Percentiles rank a stretch among this genome's conserved stretches.
Conservation (phyloP, 2,329 filamentous ascomycete genomes). For the Thielaviopsis populi region DNA sequence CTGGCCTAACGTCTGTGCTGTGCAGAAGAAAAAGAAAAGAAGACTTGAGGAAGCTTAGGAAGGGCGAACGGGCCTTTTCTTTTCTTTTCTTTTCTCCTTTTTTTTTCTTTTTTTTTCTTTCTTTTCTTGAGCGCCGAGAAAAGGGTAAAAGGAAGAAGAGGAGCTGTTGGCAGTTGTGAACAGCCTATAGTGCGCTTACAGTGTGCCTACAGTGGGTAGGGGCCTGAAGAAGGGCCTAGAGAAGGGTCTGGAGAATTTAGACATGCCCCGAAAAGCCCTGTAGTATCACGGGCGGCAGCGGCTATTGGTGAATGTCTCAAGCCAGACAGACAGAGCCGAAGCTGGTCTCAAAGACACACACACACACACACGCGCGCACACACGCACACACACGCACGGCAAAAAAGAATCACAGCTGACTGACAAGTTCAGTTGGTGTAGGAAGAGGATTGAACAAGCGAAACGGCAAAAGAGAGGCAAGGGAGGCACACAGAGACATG, state of each 20-base stretch:
- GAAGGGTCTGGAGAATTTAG: background rate
- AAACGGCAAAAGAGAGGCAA: too few relatives aligned
- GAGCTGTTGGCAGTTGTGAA: background rate
- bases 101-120: background rate
- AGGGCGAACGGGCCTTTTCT: background rate
- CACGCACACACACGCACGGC: too few relatives aligned
- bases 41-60: background rate
- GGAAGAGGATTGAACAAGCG: too few relatives aligned
- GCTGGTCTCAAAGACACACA: too few relatives aligned
- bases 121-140: background rate
- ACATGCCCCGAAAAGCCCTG: background rate
- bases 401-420: too few relatives aligned
- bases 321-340: too few relatives aligned
- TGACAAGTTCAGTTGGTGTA: too few relatives aligned
- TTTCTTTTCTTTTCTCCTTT: background rate
- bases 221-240: background rate
- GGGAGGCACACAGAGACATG: background rate
- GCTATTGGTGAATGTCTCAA: too few relatives aligned
- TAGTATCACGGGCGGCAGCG: too few relatives aligned
- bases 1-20: background rate
- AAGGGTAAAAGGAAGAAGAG: background rate
- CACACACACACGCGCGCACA: too few relatives aligned
- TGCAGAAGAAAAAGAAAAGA: constrained; percentile 7
- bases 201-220: background rate
- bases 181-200: background rate